Base-by-base conservation (phyloP, 2,329 filamentous ascomycete genomes). In the Aspergillus fumigatus region DNA sequence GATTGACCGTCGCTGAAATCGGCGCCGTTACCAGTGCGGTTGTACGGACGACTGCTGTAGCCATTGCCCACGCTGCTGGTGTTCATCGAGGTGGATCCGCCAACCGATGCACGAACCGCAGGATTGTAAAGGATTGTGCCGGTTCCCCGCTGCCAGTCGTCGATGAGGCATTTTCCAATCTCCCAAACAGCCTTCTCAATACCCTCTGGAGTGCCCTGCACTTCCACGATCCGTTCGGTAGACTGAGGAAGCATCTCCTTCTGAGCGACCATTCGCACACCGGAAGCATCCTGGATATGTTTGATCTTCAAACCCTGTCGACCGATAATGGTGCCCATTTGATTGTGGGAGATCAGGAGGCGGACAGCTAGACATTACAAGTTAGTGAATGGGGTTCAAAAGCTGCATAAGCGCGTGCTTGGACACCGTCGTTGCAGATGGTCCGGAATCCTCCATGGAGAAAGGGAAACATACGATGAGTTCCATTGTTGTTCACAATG, bases 211-310 rank as follows among this genome's bases (percentile, higher is more conserved):
- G 89, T 93, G 66, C 94, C 94, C 74, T 97, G 92, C 48, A 99
- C 88, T 73, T 99, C 94, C 63, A 99, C 94, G 67, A 99, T 92
- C 63, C 94, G 89, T 80, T 99, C 94, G 35, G 94, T 99, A 5
- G 94, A 99, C 76, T 99, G 94, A 38, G 94, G 94, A 7, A 99
- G 87, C 94, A 99, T 99, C 71, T 99, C 94, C 79, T 99, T 99
- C 77, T 99, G 94, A 43, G 94, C 94, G 50, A 99, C 92, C 94
- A 99, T 99, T 72, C 94, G 92, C 57, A 97, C 94, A 63, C 92
- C 92, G 4, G 94, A 97, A 29, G 87, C 88, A 74, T 99, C 94
- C 75, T 99, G 94, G 66, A 99, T 99, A 74, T 97, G 90, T 84
- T 99, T 99, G 82, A 99, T 99, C 82, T 97, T 99, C 65, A 97